Base-by-base conservation (phyloP, 305 asterid species). In the Fraxinus platypoda region DNA sequence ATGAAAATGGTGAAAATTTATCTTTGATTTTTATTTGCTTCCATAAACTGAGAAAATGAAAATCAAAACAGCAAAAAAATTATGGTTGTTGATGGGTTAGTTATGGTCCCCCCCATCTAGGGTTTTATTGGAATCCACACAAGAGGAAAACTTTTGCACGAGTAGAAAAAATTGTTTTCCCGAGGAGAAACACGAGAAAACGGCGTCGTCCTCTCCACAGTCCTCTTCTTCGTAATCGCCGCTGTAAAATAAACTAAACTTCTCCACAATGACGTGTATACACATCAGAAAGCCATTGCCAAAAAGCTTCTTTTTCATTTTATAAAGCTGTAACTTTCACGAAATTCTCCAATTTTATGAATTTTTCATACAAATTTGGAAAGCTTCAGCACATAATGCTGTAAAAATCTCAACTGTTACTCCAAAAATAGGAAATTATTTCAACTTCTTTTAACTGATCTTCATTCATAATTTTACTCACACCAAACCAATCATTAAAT, bases 71-170 rank as follows among this genome's bases (percentile, higher is more conserved):
- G 74, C 38, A 28, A 28, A 68, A 68, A 30, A n/a, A n/a, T 6
- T 23, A 59, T 74, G 46, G 79, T 74, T 74, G 83, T 76, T 74
- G 80, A 54, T 54, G 21, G 80, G 75, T 74, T 74, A 81, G 83
- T 57, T 74, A 75, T 81, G 83, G 83, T 57, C 80, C 83, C 83
- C 83, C 62, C 80, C 75, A 35, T 57, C 46, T 81, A 81, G 80
- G 80, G 80, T 81, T 81, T 74, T 72, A 81, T 74, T 57, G 83
- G 66, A 81, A 81, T 57, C 75, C 66, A 54, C 83, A 75, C 46
- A 57, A 74, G 75, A 43, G 75, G 59, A 78, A 74, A 78, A 81
- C 80, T 81, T 74, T 81, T 57, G 75, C 64, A 74, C 66, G 57
- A 33, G 75, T 80, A 46, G 38, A 73, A 57, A 68, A 68, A 68